These are phyloP conservation scores for Paspalum vaginatum DNA, from an alignment of 176 grass and related monocot species.

Conservation along the genomic window DNA sequence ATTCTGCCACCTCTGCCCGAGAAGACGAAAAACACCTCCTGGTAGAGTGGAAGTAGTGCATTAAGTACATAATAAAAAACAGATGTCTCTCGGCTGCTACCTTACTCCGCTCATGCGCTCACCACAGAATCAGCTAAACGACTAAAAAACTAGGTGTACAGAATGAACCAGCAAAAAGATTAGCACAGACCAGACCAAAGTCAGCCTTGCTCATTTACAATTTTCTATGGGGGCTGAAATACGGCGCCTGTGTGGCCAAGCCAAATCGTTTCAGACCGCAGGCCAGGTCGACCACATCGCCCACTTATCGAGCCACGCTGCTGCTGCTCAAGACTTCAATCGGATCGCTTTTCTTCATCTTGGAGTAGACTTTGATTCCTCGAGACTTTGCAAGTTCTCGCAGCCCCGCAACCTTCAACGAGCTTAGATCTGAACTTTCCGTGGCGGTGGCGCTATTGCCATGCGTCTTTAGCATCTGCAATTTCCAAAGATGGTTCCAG, in stretches of 20 bases:
- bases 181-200: conserved; percentile 19
- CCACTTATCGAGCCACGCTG: conserved; percentile 20
- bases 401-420: conserved; percentile 63
- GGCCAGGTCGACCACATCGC: conserved; percentile 8
- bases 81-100: conserved; percentile 11
- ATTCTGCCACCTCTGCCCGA: neutral
- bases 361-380: conserved; percentile 74
- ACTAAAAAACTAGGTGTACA: conserved; percentile 16
- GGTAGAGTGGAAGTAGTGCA: neutral
- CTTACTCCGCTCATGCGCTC: conserved; percentile 4
- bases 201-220: conserved; percentile 47
- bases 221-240: conserved; percentile 23
- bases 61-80: neutral
- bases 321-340: conserved; percentile 55
- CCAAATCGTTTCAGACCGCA: conserved; percentile 19
- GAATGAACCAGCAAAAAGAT: conserved; percentile 5
- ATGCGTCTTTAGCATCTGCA: conserved; percentile 27
- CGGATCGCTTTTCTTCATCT: conserved; percentile 75
- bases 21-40: neutral
- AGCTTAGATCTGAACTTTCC: conserved; percentile 51
- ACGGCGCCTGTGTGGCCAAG: conserved; percentile 11
- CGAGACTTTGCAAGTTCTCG: conserved; percentile 70
- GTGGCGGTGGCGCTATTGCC: conserved; percentile 11
- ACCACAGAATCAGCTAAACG: conserved; percentile 16
- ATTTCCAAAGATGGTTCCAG: conserved; percentile 33